phyloP scores from a whole-genome alignment of 2,329 filamentous ascomycete genomes.

The Colletotrichum caudatum region DNA sequence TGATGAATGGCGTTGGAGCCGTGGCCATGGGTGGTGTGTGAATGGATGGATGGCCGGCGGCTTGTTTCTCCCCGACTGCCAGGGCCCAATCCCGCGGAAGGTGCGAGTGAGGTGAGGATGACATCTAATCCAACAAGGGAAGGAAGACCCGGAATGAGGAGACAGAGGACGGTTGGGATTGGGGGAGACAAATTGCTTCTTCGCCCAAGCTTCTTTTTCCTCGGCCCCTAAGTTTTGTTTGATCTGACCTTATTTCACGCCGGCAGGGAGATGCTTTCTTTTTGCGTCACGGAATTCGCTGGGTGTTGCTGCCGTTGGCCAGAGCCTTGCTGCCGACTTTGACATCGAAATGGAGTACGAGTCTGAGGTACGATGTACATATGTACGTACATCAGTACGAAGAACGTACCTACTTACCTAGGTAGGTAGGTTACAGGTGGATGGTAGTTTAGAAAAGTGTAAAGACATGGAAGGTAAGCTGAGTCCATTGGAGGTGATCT shows the following conservation, averaged over 20 bases:
- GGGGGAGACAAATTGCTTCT: conserved; percentile 27
- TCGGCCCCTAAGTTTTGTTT: conserved; percentile 9
- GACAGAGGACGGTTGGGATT: not conserved
- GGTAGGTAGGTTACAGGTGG: too few species aligned
- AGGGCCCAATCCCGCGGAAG: not conserved
- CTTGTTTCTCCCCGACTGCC: conserved; percentile 18
- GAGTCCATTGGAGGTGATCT: too few species aligned
- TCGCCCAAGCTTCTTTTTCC: conserved; percentile 18
- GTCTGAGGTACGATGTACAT: too few species aligned
- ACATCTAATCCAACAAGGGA: conserved; percentile 6
- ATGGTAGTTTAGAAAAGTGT: not conserved
- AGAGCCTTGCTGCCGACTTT: conserved; percentile 13
- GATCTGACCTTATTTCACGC: conserved; percentile 13
- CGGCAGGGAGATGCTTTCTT: conserved; percentile 40
- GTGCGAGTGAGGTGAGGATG: not conserved
- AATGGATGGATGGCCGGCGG: conserved; percentile 11
- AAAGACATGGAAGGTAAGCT: not conserved
- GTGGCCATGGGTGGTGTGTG: not conserved
- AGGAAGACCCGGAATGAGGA: conserved; percentile 22
- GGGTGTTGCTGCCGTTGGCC: conserved; percentile 19
- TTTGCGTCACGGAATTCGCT: conserved; percentile 20
- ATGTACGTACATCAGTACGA: not conserved
- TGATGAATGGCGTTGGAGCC: not conserved
- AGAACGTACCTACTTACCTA: too few species aligned
- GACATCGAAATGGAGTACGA: not conserved